Percentiles rank a stretch among this genome's conserved stretches.
Evolutionary conservation across 768 basidiomycete species (phyloP).

Genomic region (Collybiopsis confluens): DNA sequence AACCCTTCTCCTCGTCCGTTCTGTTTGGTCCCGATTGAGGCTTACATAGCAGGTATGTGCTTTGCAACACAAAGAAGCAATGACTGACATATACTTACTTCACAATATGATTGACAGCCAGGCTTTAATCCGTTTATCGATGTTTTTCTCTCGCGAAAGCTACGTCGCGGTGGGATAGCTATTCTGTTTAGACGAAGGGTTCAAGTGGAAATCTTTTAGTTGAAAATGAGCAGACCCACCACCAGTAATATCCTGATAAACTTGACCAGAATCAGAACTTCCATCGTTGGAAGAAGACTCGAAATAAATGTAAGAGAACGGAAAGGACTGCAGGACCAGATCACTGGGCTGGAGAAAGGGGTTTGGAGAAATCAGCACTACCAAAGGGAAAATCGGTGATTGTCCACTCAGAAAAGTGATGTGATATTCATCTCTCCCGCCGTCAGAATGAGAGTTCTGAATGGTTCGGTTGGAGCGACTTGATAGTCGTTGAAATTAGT

Average conservation of each 20-base stretch:
- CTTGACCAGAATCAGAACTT: constrained; percentile 18
- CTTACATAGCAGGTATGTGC: too few relatives aligned
- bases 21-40: too few relatives aligned
- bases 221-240: constrained; percentile 14
- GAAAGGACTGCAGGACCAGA: constrained; percentile 23
- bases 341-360: constrained; percentile 8
- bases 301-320: constrained; percentile 26
- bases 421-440: constrained; percentile 48
- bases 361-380: too few relatives aligned
- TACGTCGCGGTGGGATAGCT: constrained; percentile 7
- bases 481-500: constrained; percentile 3
- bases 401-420: constrained; percentile 43
- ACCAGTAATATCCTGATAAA: constrained; percentile 25
- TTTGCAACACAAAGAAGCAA: too few relatives aligned
- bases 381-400: not conserved
- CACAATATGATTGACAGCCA: constrained; percentile 11
- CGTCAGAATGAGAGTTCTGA: constrained; percentile 37
- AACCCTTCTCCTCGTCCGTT: too few relatives aligned
- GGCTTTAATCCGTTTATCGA: constrained; percentile 11
- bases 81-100: too few relatives aligned
- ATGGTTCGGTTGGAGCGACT: constrained; percentile 15
- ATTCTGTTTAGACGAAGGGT: constrained; percentile 4
- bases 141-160: too few relatives aligned
- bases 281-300: constrained; percentile 19
- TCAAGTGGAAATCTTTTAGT: not conserved